A percentile compares a stretch with the other conserved stretches of the same genome.
phyloP scores from a whole-genome alignment of 768 basidiomycete genomes.

The Boletus reticulatus region DNA sequence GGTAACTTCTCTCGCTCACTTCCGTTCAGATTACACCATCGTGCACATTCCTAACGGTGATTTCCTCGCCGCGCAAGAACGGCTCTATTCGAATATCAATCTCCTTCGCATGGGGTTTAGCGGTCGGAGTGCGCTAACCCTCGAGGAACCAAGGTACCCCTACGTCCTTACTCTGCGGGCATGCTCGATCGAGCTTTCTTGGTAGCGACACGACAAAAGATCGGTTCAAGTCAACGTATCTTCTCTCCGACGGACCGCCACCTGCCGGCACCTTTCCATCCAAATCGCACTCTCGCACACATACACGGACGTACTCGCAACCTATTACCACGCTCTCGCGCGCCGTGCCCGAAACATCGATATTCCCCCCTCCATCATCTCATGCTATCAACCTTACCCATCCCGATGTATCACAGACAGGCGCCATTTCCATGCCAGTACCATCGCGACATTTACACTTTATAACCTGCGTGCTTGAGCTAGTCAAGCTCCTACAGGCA shows the following conservation, averaged over 20 bases:
- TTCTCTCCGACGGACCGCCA: conserved; percentile 44
- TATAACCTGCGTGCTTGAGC: conserved; percentile 65
- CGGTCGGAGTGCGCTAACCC: conserved; percentile 72
- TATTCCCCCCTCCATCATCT: conserved; percentile 25
- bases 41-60: conserved; percentile 71
- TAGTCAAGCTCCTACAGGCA: conserved; percentile 73
- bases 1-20: conserved; percentile 83
- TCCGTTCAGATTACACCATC: conserved; percentile 85
- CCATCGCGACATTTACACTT: conserved; percentile 43
- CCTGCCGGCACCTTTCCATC: conserved; percentile 22
- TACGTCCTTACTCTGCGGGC: conserved; percentile 2
- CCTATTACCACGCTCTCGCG: conserved; percentile 22
- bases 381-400: conserved; percentile 11
- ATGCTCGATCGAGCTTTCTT: conserved; percentile 8
- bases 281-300: conserved; percentile 30
- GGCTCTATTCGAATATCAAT: conserved; percentile 79
- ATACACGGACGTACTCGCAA: conserved; percentile 31
- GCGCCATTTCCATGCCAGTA: conserved; percentile 2
- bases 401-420: conserved; percentile 15
- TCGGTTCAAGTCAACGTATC: conserved; percentile 72
- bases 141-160: conserved; percentile 66
- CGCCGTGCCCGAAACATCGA: conserved; percentile 19
- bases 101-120: conserved; percentile 82
- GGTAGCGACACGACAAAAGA: conserved; percentile 75
- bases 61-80: conserved; percentile 59